Evolutionary conservation across 306 rosid genomes (phyloP), one percentile per base, ranked within the genome.

Genomic region (Inga laurina): DNA sequence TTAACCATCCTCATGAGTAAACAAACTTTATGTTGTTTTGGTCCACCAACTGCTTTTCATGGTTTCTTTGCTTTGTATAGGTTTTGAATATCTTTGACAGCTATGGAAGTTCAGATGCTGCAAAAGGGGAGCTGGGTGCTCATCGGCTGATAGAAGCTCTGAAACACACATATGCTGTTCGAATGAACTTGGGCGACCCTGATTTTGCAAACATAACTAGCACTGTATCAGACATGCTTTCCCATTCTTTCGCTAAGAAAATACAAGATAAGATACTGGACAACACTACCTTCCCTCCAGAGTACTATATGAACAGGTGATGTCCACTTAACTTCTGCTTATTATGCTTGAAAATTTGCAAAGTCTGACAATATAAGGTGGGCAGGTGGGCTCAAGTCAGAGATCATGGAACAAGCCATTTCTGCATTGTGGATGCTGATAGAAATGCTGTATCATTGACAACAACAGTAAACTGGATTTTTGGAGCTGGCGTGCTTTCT

Each of bases 161-260:
- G 67, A 95, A 93, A 79, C 96, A 92, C 94, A 90, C 85, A 91
- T 92, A 74, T 78, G 90, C 98, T 27, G 48, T 87, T 67, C 83
- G 99, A 86, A 95, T 95, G 99, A 91, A 93, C 84, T 85, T 95
- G 87, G 99, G 99, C 15, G 99, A 95, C 86, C 99, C 99, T 15
- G 52, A 87, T 44, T 95, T 95, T 44, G 91, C 83, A 12, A 80
- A 93, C 77, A 84, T 88, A 19, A 81, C 75, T 51, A 56, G 54
- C 5, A 82, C 85, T 43, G 76, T 82, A 65, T 83, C 86, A 16
- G 75, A 88, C 54, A 95, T 95, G 99, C 94, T 95, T 77, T 93
- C 94, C 8, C 90, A 89, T 4, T 84, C 91, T 45, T 93, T 93
- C 83, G 99, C 98, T 0, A 82, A 91, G 85, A 56, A 77, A 66